phyloP scores from a whole-genome alignment of 2,329 filamentous ascomycete species.

The Exophiala spinifera region DNA sequence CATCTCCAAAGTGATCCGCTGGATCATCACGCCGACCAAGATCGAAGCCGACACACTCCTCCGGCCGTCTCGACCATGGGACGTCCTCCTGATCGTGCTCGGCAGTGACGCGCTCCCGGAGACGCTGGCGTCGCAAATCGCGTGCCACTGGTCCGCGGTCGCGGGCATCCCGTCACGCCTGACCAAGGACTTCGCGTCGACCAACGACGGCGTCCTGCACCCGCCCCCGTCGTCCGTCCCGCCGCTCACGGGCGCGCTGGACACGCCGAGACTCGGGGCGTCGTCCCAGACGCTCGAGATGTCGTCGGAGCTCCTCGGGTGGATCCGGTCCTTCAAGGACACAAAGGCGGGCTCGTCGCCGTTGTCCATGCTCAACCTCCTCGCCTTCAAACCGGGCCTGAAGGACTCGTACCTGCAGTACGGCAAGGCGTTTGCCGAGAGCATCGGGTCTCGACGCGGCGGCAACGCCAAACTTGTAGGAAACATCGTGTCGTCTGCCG shows the following conservation, averaged over 20 bases:
- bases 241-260: conserved; percentile 35
- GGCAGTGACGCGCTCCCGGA: conserved; percentile 27
- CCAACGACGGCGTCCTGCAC: conserved; percentile 21
- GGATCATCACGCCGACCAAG: conserved; percentile 36
- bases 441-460: conserved; percentile 53
- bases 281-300: conserved; percentile 54
- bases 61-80: conserved; percentile 32
- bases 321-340: conserved; percentile 42
- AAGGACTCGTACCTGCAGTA: conserved; percentile 55
- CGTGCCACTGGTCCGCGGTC: conserved; percentile 34
- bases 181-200: conserved; percentile 27
- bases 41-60: conserved; percentile 34
- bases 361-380: conserved; percentile 62
- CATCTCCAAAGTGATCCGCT: conserved; percentile 37
- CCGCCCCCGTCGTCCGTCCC: conserved; percentile 29
- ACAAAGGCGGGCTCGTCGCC: conserved; percentile 40
- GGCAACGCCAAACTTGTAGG: conserved; percentile 62
- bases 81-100: conserved; percentile 38
- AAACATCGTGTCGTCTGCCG: conserved; percentile 44
- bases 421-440: conserved; percentile 44
- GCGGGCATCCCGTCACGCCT: conserved; percentile 39
- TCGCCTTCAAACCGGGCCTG: conserved; percentile 54
- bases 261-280: conserved; percentile 33
- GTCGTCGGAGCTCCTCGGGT: conserved; percentile 48
- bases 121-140: conserved; percentile 18